These are phyloP conservation scores for Lipomyces kockii DNA, from an alignment of 805 yeast species.

Conservation along the genomic window DNA sequence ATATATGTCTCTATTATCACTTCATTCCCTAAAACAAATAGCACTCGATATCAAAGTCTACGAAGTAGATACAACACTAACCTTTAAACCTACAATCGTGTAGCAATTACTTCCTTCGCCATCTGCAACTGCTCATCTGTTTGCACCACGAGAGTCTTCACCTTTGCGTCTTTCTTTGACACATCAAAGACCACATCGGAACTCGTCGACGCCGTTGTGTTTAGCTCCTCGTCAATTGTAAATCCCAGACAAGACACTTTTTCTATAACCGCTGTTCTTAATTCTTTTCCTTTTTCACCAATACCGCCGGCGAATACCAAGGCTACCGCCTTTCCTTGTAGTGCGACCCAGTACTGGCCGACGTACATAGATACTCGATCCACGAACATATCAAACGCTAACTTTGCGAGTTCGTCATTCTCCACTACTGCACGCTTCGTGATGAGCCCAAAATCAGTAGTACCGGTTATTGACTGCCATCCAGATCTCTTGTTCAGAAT, in stretches of 20 bases:
- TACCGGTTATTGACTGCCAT: conserved; percentile 35
- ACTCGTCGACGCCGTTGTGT: conserved; percentile 19
- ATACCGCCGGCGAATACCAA: conserved; percentile 37
- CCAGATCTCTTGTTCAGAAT: conserved; percentile 34
- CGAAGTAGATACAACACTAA: neutral
- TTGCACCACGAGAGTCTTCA: conserved; percentile 28
- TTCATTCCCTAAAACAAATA: neutral
- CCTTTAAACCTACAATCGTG: neutral
- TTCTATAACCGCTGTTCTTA: conserved; percentile 25
- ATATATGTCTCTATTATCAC: neutral
- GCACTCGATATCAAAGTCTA: neutral
- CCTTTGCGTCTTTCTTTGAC: conserved; percentile 15
- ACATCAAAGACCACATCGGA: conserved; percentile 20
- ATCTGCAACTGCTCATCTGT: conserved; percentile 36
- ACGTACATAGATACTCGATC: conserved; percentile 32
- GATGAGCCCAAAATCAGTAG: conserved; percentile 36
- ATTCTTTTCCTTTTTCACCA: conserved; percentile 31
- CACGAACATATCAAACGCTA: conserved; percentile 36
- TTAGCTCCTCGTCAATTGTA: conserved; percentile 21
- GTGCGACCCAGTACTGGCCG: conserved; percentile 35
- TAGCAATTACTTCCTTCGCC: conserved; percentile 28
- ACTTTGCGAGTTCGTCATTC: conserved; percentile 27
- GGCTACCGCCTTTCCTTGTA: conserved; percentile 30
- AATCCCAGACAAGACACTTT: conserved; percentile 30
- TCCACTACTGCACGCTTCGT: conserved; percentile 19